A percentile compares a stretch with the other conserved stretches of the same genome.
Conservation (phyloP, 73 alveolate genomes). For the Paramecium octaurelia region DNA sequence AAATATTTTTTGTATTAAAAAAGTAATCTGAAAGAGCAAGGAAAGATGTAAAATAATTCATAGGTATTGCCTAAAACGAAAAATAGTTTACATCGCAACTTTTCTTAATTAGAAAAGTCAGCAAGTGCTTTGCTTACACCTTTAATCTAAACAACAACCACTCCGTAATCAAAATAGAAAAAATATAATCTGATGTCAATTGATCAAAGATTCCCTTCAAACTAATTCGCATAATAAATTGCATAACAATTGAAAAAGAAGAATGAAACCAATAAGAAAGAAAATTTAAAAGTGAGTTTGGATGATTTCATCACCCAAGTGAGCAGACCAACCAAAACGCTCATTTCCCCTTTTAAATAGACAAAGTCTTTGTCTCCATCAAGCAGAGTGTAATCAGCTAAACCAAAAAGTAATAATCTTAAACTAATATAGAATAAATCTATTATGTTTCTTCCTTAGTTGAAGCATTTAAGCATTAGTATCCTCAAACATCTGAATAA, state of each 20-base stretch:
- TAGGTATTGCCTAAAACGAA: background rate
- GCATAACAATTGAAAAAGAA: conserved; percentile 15
- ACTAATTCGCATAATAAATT: background rate
- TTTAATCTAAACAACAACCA: background rate
- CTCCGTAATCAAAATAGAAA: conserved; percentile 3
- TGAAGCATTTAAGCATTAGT: background rate
- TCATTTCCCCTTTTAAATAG: background rate
- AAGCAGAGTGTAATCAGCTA: background rate
- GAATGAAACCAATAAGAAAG: background rate
- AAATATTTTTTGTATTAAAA: conserved; percentile 10
- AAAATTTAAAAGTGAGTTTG: background rate
- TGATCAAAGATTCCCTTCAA: conserved; percentile 22
- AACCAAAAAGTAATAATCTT: background rate
- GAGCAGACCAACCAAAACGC: background rate
- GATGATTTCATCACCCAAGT: background rate
- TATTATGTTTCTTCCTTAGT: background rate
- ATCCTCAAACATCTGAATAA: background rate
- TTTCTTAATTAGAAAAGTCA: background rate
- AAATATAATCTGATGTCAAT: conserved; percentile 13
- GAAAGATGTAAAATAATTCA: conserved; percentile 11
- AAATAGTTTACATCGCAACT: background rate
- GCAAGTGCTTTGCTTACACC: background rate
- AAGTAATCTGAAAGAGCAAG: background rate
- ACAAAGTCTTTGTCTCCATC: background rate
- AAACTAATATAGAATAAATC: background rate